Base-by-base conservation (phyloP, 2,329 filamentous ascomycete genomes). In the Cordyceps fumosorosea region DNA sequence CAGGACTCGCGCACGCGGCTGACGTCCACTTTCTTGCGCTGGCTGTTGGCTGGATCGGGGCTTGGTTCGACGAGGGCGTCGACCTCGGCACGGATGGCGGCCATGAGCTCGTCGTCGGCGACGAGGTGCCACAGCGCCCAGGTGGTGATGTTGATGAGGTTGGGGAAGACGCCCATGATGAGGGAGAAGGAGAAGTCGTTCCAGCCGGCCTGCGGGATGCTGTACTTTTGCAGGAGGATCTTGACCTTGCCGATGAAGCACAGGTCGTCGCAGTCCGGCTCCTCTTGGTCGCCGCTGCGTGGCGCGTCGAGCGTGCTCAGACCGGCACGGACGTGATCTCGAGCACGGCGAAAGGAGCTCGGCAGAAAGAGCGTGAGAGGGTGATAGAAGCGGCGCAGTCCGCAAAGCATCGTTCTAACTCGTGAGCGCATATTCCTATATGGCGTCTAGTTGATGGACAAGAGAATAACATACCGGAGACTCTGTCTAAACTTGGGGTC, bases 101-200 rank as follows among this genome's bases (percentile, higher is more conserved):
- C 29, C 58, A 60, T 47, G 40, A 60, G 50, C 10, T 54, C 42
- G 11, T 29, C 24, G 51, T 60, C 58, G 50, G 50, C 58, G n/a
- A 54, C 12, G 40, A 60, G 57, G 22, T 60, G 58, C 58, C 58
- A 60, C 29, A 60, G 51, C 26, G 58, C 58, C 58, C 58, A 60
- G 26, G 58, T 60, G 40, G 1, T 60, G n/a, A 60, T 55, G 42
- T 60, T 54, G 29, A 54, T 60, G 26, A 60, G 58, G 22, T 60
- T 60, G 18, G 58, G 58, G 6, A 54, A 60, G 5, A 60, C 58
- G 24, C 58, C 58, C 58, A 60, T 60, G 51, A 54, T 60, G 40
- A 60, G 58, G 22, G 58, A 60, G 24, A 60, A 60, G 29, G 58
- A 60, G 48, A 60, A 60, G 51, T 54, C 58, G 51, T 55, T 60